phyloP scores from a whole-genome alignment of 2,329 filamentous ascomycete species.

The Scedosporium apiospermum region DNA sequence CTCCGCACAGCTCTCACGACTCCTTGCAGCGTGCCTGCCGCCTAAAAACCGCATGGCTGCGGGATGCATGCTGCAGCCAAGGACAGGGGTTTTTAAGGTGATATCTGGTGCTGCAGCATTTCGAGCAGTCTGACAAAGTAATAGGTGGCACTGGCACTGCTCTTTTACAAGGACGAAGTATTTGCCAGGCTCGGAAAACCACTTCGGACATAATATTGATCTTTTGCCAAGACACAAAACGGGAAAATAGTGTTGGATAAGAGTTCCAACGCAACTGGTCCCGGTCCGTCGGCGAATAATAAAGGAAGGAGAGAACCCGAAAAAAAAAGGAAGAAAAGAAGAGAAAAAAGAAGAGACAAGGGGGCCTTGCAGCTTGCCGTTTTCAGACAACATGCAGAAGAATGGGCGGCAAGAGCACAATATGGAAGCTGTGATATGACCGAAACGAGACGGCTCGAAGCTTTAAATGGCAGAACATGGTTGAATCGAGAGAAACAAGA shows the following conservation, averaged over 20 bases:
- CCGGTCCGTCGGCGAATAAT: neutral
- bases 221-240: too few relatives aligned
- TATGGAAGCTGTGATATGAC: neutral
- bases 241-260: too few relatives aligned
- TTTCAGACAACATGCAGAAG: neutral
- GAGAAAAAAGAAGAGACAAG: too few relatives aligned
- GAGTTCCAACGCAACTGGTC: too few relatives aligned
- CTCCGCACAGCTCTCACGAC: neutral
- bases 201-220: too few relatives aligned
- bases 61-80: neutral
- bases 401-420: neutral
- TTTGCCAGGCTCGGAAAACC: too few relatives aligned
- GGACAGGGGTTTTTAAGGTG: neutral
- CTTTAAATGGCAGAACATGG: neutral
- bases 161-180: too few relatives aligned
- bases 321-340: too few relatives aligned
- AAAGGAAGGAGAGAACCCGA: neutral
- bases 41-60: neutral
- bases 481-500: neutral
- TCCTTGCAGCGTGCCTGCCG: neutral
- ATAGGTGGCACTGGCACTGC: too few relatives aligned
- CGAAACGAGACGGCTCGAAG: neutral
- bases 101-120: neutral
- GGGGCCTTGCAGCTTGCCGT: neutral
- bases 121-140: too few relatives aligned